phyloP scores from a whole-genome alignment of 2,329 filamentous ascomycete species.

The Plectosphaerella sp. region DNA sequence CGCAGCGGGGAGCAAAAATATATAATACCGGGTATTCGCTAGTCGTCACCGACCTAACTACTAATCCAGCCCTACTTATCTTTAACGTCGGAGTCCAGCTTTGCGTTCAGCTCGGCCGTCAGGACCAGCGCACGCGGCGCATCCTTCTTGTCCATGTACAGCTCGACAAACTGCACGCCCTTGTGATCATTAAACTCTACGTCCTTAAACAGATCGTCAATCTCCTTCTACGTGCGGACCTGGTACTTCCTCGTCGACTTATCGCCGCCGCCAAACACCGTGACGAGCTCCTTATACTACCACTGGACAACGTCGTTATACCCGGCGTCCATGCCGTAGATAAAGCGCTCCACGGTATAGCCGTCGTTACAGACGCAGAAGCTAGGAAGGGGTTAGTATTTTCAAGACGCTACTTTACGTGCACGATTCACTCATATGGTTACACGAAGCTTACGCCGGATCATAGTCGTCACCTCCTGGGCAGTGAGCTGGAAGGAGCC shows the following conservation, averaged over 20 bases:
- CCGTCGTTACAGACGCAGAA: slow-evolving; percentile 87
- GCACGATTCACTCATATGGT: slow-evolving; percentile 70
- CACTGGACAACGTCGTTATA: slow-evolving; percentile 82
- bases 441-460: slow-evolving; percentile 67
- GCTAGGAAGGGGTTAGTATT: slow-evolving; percentile 33
- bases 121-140: slow-evolving; percentile 66
- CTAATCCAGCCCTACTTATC: slow-evolving; percentile 20
- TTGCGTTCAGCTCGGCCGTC: slow-evolving; percentile 68
- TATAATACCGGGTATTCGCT: no score
- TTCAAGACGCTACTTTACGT: no score
- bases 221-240: slow-evolving; percentile 64
- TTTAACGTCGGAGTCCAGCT: slow-evolving; percentile 61
- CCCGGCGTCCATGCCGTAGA: slow-evolving; percentile 72
- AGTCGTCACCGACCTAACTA: no score
- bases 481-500: slow-evolving; percentile 81
- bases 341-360: slow-evolving; percentile 84
- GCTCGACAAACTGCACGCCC: slow-evolving; percentile 68
- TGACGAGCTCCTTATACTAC: slow-evolving; percentile 66
- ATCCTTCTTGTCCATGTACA: slow-evolving; percentile 77
- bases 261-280: slow-evolving; percentile 59
- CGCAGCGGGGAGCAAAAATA: no score
- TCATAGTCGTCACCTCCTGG: slow-evolving; percentile 81
- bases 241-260: slow-evolving; percentile 58
- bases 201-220: slow-evolving; percentile 62
- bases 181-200: slow-evolving; percentile 55